Percentiles rank a stretch among this genome's conserved stretches.
phyloP scores from a whole-genome alignment of 2,329 filamentous ascomycete genomes.

The Aureobasidium sp. region DNA sequence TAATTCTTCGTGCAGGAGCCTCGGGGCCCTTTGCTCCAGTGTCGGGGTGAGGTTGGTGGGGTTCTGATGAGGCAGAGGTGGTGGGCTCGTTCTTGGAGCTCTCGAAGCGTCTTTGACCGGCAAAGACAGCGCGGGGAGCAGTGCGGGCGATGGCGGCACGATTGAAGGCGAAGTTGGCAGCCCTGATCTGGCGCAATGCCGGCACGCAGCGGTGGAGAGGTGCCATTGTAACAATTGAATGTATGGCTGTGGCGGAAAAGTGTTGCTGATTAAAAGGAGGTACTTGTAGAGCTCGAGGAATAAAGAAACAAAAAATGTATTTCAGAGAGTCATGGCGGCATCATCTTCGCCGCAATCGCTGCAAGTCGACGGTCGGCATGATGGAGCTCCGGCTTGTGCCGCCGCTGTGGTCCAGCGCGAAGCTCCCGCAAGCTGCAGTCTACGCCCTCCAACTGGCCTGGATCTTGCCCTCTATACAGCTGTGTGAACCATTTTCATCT shows the following conservation, averaged over 20 bases:
- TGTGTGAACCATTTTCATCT: neutral
- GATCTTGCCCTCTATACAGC: neutral
- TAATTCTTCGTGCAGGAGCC: conserved; percentile 41
- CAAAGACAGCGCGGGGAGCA: conserved; percentile 18
- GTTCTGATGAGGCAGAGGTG: conserved; percentile 25
- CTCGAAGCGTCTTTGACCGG: conserved; percentile 25
- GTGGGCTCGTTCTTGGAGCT: conserved; percentile 24
- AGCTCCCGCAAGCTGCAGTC: conserved; percentile 13
- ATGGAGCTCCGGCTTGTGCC: conserved; percentile 8
- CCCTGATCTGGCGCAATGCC: conserved; percentile 26
- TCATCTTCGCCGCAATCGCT: neutral
- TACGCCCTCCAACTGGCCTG: neutral
- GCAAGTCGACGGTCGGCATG: neutral
- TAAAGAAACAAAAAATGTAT: conserved; percentile 6
- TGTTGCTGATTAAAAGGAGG: neutral
- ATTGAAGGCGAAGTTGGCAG: conserved; percentile 26
- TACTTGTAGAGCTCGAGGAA: neutral
- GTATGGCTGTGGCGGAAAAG: neutral
- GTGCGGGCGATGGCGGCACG: conserved; percentile 22
- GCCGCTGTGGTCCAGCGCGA: neutral
- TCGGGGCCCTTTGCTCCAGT: conserved; percentile 23
- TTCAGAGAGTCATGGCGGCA: neutral
- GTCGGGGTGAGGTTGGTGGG: conserved; percentile 21
- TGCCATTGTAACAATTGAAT: conserved; percentile 12
- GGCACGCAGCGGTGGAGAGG: conserved; percentile 20